A percentile compares a stretch with the other conserved stretches of the same genome.
These are phyloP conservation scores for Baorangia bicolor DNA, from an alignment of 768 basidiomycete genomes.

Conservation along the genomic window DNA sequence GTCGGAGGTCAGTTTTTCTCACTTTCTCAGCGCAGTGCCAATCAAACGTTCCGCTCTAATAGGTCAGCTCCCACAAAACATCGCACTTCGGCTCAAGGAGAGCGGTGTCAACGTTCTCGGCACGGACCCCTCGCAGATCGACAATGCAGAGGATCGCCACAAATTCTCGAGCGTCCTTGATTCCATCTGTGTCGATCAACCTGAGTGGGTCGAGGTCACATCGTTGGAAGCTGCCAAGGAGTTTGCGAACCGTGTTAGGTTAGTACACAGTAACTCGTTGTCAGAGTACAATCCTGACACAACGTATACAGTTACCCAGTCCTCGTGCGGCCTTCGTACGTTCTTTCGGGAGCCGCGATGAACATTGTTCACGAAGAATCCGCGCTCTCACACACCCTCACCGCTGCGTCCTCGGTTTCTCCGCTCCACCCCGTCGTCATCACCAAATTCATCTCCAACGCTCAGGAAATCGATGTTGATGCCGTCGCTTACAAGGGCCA, in stretches of 20 bases:
- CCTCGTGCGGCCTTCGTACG: conserved; percentile 97
- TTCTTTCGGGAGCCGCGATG: conserved; percentile 98
- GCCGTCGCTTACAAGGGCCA: conserved; percentile 93
- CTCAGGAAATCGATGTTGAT: conserved; percentile 98
- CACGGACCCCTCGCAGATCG: conserved; percentile 93
- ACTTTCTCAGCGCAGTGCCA: not conserved
- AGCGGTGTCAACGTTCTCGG: conserved; percentile 91
- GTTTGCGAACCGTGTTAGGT: conserved; percentile 83
- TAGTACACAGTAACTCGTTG: not conserved
- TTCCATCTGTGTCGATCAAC: conserved; percentile 93
- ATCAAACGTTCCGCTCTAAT: not conserved
- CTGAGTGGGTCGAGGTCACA: conserved; percentile 91
- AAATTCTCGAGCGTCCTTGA: conserved; percentile 98
- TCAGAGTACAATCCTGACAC: not conserved
- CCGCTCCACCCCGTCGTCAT: conserved; percentile 97
- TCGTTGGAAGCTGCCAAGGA: conserved; percentile 87
- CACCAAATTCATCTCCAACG: conserved; percentile 97
- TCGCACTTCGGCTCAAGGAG: conserved; percentile 91
- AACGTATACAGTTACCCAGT: conserved; percentile 77
- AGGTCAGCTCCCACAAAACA: conserved; percentile 99
- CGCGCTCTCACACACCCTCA: conserved; percentile 86
- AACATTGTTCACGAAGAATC: conserved; percentile 96
- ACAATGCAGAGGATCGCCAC: conserved; percentile 97
- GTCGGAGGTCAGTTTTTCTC: conserved; percentile 74
- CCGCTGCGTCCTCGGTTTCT: conserved; percentile 95